Conservation (phyloP, 805 yeast genomes). For the Wickerhamiella domercqiae region DNA sequence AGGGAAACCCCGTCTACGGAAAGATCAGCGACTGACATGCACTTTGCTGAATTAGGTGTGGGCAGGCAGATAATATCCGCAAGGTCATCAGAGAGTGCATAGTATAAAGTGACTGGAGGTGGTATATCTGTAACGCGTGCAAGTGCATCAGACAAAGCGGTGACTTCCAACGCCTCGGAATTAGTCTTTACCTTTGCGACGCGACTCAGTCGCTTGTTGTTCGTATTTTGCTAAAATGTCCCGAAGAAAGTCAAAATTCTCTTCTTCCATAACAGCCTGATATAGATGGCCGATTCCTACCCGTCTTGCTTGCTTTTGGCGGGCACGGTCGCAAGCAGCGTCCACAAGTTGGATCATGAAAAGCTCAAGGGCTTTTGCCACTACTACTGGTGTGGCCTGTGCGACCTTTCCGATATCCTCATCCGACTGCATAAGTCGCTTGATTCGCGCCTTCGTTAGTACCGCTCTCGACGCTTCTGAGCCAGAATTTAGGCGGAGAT, state of each 20-base stretch:
- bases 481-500: neutral
- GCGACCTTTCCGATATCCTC: slow-evolving; percentile 98
- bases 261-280: slow-evolving; percentile 69
- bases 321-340: slow-evolving; percentile 66
- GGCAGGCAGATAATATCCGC: no score
- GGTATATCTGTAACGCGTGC: no score
- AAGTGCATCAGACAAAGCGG: no score
- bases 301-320: slow-evolving; percentile 56
- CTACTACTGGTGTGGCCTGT: slow-evolving; percentile 96
- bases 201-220: slow-evolving; percentile 20
- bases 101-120: no score
- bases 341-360: slow-evolving; percentile 83
- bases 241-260: slow-evolving; percentile 83
- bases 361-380: slow-evolving; percentile 85
- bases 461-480: neutral
- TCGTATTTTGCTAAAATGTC: slow-evolving; percentile 54
- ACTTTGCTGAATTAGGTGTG: no score
- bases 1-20: no score
- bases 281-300: slow-evolving; percentile 72
- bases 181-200: neutral
- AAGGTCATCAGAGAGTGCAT: no score
- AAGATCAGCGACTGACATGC: no score
- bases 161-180: no score
- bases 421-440: slow-evolving; percentile 93
- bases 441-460: slow-evolving; percentile 53